These are phyloP conservation scores for Echinosophora koreensis DNA, from an alignment of 306 rosid species.

Conservation along the genomic window DNA sequence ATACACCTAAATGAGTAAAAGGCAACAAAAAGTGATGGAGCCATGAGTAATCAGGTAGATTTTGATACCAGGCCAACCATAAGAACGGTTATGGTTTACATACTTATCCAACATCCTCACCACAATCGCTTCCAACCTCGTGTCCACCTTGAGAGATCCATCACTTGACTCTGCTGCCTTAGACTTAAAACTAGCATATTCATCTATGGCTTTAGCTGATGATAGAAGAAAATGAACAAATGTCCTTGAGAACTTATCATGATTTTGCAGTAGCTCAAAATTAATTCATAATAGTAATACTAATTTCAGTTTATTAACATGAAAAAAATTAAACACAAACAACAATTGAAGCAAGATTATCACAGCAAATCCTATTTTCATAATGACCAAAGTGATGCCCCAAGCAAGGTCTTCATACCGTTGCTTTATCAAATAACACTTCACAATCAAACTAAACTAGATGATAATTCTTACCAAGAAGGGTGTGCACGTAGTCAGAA, in stretches of 20 bases:
- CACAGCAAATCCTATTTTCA: conserved; percentile 15
- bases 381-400: background rate
- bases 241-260: conserved; percentile 7
- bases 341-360: conserved; percentile 17
- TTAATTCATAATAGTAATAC: background rate
- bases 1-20: conserved; percentile 71
- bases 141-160: conserved; percentile 61
- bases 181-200: conserved; percentile 84
- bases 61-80: background rate
- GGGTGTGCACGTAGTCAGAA: conserved; percentile 93
- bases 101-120: conserved; percentile 86
- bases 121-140: conserved; percentile 81
- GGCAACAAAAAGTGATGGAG: conserved; percentile 28
- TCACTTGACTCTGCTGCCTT: conserved; percentile 83
- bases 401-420: conserved; percentile 4
- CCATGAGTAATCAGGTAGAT: conserved; percentile 6
- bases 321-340: conserved; percentile 23
- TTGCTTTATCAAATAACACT: background rate
- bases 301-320: background rate
- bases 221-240: conserved; percentile 45
- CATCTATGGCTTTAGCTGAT: conserved; percentile 96
- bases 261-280: background rate
- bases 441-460: background rate
- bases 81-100: conserved; percentile 30
- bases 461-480: conserved; percentile 71